phyloP scores from a whole-genome alignment of 108 stramenopile genomes.

The Seminavis robusta region DNA sequence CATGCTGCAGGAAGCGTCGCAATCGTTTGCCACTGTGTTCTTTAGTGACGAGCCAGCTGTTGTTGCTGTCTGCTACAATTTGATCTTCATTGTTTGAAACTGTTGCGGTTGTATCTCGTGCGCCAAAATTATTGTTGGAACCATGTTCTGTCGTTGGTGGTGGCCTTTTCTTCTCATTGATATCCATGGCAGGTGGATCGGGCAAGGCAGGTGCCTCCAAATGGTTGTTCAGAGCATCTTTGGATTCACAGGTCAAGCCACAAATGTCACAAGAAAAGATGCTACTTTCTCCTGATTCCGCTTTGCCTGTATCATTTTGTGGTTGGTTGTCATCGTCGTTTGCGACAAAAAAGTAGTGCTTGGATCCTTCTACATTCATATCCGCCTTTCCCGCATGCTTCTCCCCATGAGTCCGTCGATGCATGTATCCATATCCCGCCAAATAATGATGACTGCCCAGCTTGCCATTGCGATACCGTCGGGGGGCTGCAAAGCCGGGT shows the following conservation, averaged over 20 bases:
- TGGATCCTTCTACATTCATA: conserved; percentile 48
- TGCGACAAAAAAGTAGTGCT: conserved; percentile 44
- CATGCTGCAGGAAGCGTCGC: conserved; percentile 46
- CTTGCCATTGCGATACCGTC: conserved; percentile 66
- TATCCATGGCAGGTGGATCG: conserved; percentile 1
- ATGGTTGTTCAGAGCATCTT: conserved; percentile 21
- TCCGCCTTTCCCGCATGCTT: conserved; percentile 33
- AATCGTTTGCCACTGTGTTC: conserved; percentile 40
- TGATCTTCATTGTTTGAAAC: conserved; percentile 1
- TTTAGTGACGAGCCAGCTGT: conserved; percentile 10
- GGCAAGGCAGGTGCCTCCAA: conserved; percentile 36
- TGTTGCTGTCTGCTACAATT: background rate
- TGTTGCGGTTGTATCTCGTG: background rate
- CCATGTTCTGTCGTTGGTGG: background rate
- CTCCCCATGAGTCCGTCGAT: conserved; percentile 67
- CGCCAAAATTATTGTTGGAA: background rate
- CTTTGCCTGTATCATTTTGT: background rate
- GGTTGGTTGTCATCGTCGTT: background rate
- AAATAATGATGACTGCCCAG: conserved; percentile 53
- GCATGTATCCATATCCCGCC: conserved; percentile 61
- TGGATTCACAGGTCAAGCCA: conserved; percentile 22
- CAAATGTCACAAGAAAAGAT: conserved; percentile 36
- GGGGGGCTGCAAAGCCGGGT: conserved; percentile 37
- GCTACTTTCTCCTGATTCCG: background rate
- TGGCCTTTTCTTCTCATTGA: background rate